Percentiles rank a stretch among this genome's conserved stretches.
Evolutionary conservation across 202 grass and related monocot species (phyloP).

Genomic region (Zoysia matrella): DNA sequence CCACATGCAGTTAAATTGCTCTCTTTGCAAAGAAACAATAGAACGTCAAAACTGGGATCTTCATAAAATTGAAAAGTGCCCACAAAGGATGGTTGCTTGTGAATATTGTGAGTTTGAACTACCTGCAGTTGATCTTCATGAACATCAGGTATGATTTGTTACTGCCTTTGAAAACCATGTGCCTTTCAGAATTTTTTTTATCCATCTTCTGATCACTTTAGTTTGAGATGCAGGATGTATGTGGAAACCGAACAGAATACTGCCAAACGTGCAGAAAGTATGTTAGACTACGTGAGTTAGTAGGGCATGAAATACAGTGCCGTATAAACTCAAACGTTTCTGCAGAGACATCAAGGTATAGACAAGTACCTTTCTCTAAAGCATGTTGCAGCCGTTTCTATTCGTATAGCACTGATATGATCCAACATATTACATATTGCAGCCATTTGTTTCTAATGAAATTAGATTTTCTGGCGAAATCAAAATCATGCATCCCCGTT

Average conservation of each 20-base stretch:
- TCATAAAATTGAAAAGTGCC: conserved; percentile 83
- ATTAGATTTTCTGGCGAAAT: conserved; percentile 1
- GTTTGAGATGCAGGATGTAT: conserved; percentile 78
- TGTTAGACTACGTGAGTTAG: conserved; percentile 76
- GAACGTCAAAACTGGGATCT: conserved; percentile 67
- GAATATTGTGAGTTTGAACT: conserved; percentile 97
- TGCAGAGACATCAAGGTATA: conserved; percentile 80
- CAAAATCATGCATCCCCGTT: background rate
- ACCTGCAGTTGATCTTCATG: conserved; percentile 78
- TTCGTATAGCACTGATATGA: conserved; percentile 10
- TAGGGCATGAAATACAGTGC: conserved; percentile 67
- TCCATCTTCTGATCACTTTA: conserved; percentile 15
- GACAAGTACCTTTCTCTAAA: background rate
- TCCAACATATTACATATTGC: background rate
- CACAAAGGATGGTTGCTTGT: conserved; percentile 80
- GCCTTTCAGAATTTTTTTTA: conserved; percentile 2
- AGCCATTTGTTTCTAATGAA: conserved; percentile 2
- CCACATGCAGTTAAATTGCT: conserved; percentile 69
- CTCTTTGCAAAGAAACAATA: conserved; percentile 78
- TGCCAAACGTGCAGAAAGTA: conserved; percentile 85
- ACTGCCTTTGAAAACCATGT: conserved; percentile 8
- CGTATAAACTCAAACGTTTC: conserved; percentile 58
- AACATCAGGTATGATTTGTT: conserved; percentile 77
- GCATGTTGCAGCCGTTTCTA: background rate
- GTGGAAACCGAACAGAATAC: conserved; percentile 92